A percentile compares a stretch with the other conserved stretches of the same genome.
phyloP scores from a whole-genome alignment of 345 rosid species.

The Citrus inodora region DNA sequence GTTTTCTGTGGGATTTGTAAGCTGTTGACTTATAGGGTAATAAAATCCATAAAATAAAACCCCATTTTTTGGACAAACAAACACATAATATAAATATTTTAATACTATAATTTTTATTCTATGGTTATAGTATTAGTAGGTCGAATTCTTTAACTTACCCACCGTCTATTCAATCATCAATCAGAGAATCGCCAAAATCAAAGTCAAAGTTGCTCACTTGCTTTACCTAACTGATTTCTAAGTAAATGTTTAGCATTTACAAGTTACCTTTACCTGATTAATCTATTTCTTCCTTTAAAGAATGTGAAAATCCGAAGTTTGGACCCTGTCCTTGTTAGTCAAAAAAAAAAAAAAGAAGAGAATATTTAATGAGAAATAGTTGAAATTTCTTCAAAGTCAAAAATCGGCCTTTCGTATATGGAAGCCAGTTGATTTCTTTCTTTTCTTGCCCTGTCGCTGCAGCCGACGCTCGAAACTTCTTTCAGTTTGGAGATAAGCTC shows the following conservation, averaged over 20 bases:
- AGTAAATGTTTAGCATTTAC: background rate
- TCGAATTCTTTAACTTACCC: background rate
- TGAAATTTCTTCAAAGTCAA: too few species aligned
- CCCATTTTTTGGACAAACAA: too few species aligned
- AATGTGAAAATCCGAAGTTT: background rate
- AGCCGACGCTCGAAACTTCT: background rate
- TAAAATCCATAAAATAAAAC: too few species aligned
- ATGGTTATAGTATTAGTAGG: too few species aligned
- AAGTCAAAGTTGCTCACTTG: background rate
- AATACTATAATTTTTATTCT: too few species aligned
- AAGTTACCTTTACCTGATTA: background rate
- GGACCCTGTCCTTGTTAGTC: background rate
- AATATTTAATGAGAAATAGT: background rate
- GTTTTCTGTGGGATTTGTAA: too few species aligned
- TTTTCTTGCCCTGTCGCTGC: background rate
- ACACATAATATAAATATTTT: too few species aligned
- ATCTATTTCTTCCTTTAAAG: background rate
- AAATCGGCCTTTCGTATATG: background rate
- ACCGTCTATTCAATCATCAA: background rate
- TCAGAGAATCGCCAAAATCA: too few species aligned
- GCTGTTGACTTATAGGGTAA: too few species aligned
- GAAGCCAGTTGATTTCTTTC: background rate
- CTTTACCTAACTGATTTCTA: background rate
- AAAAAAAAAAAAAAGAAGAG: background rate
- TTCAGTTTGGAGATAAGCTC: background rate